A percentile compares a stretch with the other conserved stretches of the same genome.
phyloP scores from a whole-genome alignment of 208 protist species.

The Leishmania turanica region DNA sequence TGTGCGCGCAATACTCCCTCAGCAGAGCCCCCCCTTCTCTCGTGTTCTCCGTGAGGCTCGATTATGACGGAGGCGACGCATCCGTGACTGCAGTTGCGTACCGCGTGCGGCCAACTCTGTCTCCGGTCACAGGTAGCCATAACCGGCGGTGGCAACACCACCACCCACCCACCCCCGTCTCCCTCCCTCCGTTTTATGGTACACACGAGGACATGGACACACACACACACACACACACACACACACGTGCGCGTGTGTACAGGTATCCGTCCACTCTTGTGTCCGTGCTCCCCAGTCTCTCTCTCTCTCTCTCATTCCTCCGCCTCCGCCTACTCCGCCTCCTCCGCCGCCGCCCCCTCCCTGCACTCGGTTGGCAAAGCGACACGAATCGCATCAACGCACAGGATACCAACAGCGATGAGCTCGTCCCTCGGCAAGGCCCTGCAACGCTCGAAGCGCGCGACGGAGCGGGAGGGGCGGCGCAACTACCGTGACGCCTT shows the following conservation, averaged over 20 bases:
- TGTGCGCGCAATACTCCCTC: neutral
- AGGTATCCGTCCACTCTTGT: neutral
- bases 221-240: neutral
- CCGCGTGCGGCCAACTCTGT: neutral
- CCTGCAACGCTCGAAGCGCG: constrained; percentile 75
- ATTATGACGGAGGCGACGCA: neutral
- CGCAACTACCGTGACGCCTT: constrained; percentile 49
- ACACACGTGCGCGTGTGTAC: neutral
- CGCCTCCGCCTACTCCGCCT: neutral
- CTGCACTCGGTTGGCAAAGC: neutral
- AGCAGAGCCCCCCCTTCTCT: no score
- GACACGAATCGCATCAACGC: neutral
- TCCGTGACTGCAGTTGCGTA: neutral
- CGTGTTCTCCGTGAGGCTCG: neutral
- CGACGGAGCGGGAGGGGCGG: constrained; percentile 37
- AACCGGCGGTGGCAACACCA: no score
- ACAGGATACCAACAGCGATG: constrained; percentile 7
- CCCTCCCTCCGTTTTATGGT: neutral
- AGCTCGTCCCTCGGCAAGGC: constrained; percentile 75
- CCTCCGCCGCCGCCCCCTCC: neutral
- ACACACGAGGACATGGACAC: neutral
- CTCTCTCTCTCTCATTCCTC: neutral
- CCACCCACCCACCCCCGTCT: neutral
- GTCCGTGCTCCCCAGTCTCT: neutral
- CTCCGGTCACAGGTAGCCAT: neutral